phyloP scores from a whole-genome alignment of 257 asterid genomes.

The Penstemon eatonii region DNA sequence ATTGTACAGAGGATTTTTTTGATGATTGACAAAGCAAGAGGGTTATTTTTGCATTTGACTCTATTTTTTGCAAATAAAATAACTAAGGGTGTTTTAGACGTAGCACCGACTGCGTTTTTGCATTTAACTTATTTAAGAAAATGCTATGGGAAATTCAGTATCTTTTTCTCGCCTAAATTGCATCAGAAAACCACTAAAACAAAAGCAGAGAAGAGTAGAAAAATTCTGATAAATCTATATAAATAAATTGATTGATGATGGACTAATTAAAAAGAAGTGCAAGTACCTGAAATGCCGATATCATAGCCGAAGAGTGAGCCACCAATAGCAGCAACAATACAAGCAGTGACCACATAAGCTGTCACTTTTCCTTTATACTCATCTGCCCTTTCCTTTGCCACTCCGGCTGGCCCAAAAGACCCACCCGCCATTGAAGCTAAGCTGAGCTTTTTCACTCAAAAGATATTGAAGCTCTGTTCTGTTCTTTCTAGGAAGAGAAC shows the following conservation, averaged over 20 bases:
- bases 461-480: background rate
- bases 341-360: slow-evolving; percentile 45
- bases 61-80: too few relatives aligned
- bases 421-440: slow-evolving; percentile 55
- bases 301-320: slow-evolving; percentile 75
- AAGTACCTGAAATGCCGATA: slow-evolving; percentile 66
- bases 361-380: slow-evolving; percentile 61
- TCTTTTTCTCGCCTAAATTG: too few relatives aligned
- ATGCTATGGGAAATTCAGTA: too few relatives aligned
- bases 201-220: too few relatives aligned
- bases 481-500: background rate
- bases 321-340: slow-evolving; percentile 65
- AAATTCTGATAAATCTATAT: background rate
- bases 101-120: too few relatives aligned
- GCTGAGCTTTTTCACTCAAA: too few relatives aligned
- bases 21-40: too few relatives aligned
- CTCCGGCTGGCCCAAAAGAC: slow-evolving; percentile 43
- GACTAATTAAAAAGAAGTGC: slow-evolving; percentile 19
- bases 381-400: slow-evolving; percentile 56
- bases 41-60: too few relatives aligned
- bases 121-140: too few relatives aligned
- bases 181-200: too few relatives aligned
- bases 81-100: too few relatives aligned
- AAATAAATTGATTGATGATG: background rate
- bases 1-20: too few relatives aligned